Evolutionary conservation across 805 yeast species (phyloP).

Genomic region (Myxozyma lipomycoides): DNA sequence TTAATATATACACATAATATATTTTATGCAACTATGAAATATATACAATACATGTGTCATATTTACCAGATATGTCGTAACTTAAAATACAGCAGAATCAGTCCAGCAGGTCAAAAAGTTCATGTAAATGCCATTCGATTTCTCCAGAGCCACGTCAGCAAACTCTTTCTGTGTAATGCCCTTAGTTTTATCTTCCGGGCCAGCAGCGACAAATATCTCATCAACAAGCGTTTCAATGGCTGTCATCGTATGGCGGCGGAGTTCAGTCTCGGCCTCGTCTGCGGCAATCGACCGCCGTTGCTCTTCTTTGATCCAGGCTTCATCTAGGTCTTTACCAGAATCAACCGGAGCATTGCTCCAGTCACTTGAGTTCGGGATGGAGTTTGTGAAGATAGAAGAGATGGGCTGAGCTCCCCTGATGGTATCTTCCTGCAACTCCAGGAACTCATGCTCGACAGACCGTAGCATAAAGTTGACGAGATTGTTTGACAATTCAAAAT

Average conservation of each 20-base stretch:
- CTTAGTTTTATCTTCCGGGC: conserved; percentile 6
- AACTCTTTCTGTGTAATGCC: conserved; percentile 24
- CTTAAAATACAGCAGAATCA: conserved; percentile 16
- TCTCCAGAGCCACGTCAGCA: conserved; percentile 9
- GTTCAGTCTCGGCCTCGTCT: conserved; percentile 24
- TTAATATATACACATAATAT: too few relatives aligned
- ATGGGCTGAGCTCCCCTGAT: conserved; percentile 12
- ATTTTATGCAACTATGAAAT: too few relatives aligned
- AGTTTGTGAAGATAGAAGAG: conserved; percentile 15
- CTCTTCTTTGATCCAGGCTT: neutral
- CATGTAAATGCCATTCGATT: conserved; percentile 14
- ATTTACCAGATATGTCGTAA: too few relatives aligned
- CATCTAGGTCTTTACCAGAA: neutral
- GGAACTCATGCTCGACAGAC: conserved; percentile 15
- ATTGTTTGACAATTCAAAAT: conserved; percentile 22
- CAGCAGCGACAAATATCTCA: conserved; percentile 23
- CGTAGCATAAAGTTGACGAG: conserved; percentile 16
- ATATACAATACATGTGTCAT: too few relatives aligned
- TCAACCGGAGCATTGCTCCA: neutral
- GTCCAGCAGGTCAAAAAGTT: conserved; percentile 20
- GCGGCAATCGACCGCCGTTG: neutral
- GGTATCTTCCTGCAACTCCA: conserved; percentile 8
- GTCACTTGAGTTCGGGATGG: conserved; percentile 11
- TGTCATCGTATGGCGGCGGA: conserved; percentile 12
- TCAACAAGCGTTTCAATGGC: conserved; percentile 19